Evolutionary conservation across 352 stramenopile species (phyloP), one percentile per base, ranked within the genome.

Genomic region (Phytophthora cactorum): DNA sequence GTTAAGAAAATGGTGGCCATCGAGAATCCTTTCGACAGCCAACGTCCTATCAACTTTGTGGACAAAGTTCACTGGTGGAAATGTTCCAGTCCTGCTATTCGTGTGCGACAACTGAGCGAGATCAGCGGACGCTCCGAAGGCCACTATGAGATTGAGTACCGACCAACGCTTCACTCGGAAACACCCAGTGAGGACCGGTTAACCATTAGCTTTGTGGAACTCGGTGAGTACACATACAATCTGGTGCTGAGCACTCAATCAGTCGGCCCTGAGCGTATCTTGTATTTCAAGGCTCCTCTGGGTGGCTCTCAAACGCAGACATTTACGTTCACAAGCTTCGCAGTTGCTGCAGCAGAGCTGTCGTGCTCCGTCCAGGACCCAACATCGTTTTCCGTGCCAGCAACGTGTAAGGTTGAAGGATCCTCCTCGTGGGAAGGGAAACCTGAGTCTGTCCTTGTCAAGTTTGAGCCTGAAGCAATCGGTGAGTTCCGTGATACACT

Each of bases 211-310:
- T 96, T 96, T 52, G 77, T 82, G 10, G 89, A 97, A 51, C 75
- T 98, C 8, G 92, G 93, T 12, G 86, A 93, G 28, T 98, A 95
- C 74, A 87, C 76, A 43, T 98, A 97, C 75, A 88, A 84, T 25
- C 70, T 98, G 2, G 50, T 88, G 1, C 63, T 98, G 34, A 59
- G 58, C 5, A 95, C 92, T n/a, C 92, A 92, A 54, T 65, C 75
- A 1, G 77, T 93, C 10, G 74, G 82, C 2, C 77, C 77, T 3
- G 88, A 95, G 14, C 75, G 79, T 1, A 78, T 91, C 31, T 63
- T 98, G 50, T 82, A 82, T 61, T 98, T 98, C 71, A 90, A 87
- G 38, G 84, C 86, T 14, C 73, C 89, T 7, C 74, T 98, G 9
- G 93, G 93, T 25, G 76, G 74, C 2, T 86, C 76, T 5, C 84